phyloP scores from a whole-genome alignment of 2,329 filamentous ascomycete species.

The Pyricularia pennisetigena region DNA sequence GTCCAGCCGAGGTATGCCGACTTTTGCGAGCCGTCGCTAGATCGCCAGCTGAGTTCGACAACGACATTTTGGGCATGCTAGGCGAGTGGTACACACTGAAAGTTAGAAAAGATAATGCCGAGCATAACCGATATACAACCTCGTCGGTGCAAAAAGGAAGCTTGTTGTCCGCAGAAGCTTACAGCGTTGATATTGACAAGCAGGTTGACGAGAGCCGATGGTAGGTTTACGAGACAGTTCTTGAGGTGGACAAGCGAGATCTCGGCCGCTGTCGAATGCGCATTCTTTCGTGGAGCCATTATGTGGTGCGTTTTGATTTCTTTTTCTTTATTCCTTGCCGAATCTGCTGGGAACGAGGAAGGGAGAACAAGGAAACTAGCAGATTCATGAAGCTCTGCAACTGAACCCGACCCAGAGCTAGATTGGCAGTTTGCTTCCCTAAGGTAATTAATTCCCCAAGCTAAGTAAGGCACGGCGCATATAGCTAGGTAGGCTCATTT shows the following conservation, averaged over 20 bases:
- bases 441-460: too few relatives aligned
- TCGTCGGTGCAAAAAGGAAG: background rate
- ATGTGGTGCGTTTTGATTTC: conserved; percentile 2
- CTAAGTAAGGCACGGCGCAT: too few relatives aligned
- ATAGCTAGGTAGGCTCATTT: background rate
- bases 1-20: conserved; percentile 93
- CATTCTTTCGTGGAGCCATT: conserved; percentile 43
- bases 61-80: conserved; percentile 93
- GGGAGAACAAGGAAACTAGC: background rate
- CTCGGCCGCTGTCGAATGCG: conserved; percentile 64
- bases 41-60: conserved; percentile 76
- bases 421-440: background rate
- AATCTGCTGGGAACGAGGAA: background rate
- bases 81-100: background rate
- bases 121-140: background rate
- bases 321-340: background rate
- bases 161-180: conserved; percentile 24
- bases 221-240: conserved; percentile 91
- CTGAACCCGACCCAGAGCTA: background rate
- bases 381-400: background rate
- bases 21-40: conserved; percentile 37
- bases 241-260: conserved; percentile 80
- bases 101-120: background rate
- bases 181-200: conserved; percentile 87
- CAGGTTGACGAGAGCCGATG: conserved; percentile 70